Base-by-base conservation (phyloP, 2,329 filamentous ascomycete genomes). In the Cladorrhinum sp. region DNA sequence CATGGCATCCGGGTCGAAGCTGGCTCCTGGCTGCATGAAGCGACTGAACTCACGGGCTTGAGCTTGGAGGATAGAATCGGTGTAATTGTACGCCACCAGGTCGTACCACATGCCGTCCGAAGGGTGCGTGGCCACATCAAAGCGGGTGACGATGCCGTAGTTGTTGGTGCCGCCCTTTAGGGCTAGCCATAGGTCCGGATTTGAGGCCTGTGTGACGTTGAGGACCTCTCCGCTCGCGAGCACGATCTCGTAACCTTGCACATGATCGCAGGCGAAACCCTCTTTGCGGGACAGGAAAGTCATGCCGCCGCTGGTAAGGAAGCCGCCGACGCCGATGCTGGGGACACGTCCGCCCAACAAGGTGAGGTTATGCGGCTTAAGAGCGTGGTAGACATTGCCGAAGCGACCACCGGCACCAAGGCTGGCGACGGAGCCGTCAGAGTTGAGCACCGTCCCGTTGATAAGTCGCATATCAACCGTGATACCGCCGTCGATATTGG, bases 121-220 rank as follows among this genome's bases (percentile, higher is more conserved):
- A 7, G 58, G 18, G 12, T 65, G 36, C 4, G 61, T 61, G 8
- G 55, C 22, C 36, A 68, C 48, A 36, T 62, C 64, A 58, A 66
- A 64, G 24, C 57, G 62, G 18, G 75, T 69, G 3, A 71, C 64
- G 56, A 73, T 67, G 54, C 76, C 77, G 50, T 77, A 77, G 64
- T 79, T 80, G 64, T 71, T 75, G n/a, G 70, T 68, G 16, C 78
- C 78, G 12, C 78, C 78, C 55, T 76, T 75, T 2, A 80, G 69
- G 1, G 76, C 77, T 9, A 50, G 45, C 41, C 49, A 64, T 3
- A 68, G 63, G 45, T 66, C 66, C 5, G 32, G 22, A 49, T 58
- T 41, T 8, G 69, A 54, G 1, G 65, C 55, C 1, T 60, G 63
- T 49, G 73, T 77, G 9, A 74, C 77, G 10, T 73, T 71, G 22